A percentile compares a stretch with the other conserved stretches of the same genome.
These are phyloP conservation scores for Ligustrum vulgare DNA, from an alignment of 257 asterid genomes.

Conservation along the genomic window DNA sequence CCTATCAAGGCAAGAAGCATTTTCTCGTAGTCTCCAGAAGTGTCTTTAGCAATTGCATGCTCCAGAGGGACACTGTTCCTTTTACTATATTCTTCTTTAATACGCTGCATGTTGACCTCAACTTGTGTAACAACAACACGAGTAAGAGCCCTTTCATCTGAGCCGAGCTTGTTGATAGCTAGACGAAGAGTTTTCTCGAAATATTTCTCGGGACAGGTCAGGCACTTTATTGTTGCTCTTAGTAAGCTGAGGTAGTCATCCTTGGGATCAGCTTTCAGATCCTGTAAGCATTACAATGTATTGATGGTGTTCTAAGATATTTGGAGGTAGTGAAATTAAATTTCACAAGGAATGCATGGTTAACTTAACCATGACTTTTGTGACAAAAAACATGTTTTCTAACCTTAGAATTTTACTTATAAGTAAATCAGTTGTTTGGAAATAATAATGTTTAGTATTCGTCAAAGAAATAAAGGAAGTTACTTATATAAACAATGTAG, in stretches of 20 bases:
- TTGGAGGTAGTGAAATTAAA: no score
- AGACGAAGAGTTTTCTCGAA: conserved; percentile 65
- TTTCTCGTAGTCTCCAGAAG: conserved; percentile 74
- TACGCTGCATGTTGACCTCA: conserved; percentile 64
- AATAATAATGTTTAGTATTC: no score
- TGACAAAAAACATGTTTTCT: no score
- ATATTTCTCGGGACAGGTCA: conserved; percentile 72
- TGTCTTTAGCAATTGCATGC: conserved; percentile 60
- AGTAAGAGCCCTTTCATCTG: conserved; percentile 78
- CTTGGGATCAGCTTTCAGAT: conserved; percentile 54
- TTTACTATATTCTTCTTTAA: conserved; percentile 65
- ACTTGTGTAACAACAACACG: conserved; percentile 78
- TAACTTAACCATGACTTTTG: no score
- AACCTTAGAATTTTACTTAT: no score
- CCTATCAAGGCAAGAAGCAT: conserved; percentile 69
- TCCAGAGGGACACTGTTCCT: conserved; percentile 71
- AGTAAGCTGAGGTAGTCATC: conserved; percentile 60
- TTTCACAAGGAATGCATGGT: not conserved
- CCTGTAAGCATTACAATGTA: conserved; percentile 41
- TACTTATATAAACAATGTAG: not conserved
- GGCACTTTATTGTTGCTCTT: conserved; percentile 67
- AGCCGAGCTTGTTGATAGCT: conserved; percentile 65
- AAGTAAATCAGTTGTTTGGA: no score
- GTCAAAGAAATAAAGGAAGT: not conserved
- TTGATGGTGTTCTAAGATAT: no score